Evolutionary conservation across 208 protist genomes (phyloP), one percentile per base, ranked within the genome.

Genomic region (Acanthamoeba culbertsoni): DNA sequence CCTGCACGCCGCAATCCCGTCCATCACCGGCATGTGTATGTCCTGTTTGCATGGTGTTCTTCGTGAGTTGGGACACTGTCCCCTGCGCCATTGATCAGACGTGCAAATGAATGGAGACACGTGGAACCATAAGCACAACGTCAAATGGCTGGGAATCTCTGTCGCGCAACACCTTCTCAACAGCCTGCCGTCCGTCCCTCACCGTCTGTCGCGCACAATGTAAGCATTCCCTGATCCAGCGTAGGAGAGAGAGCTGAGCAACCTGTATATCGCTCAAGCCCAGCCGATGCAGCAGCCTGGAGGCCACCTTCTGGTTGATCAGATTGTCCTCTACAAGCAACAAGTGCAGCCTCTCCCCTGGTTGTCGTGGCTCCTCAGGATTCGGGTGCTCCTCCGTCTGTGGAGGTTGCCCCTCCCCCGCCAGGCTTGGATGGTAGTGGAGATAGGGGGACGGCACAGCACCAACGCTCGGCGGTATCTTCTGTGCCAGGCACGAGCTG

Each of bases 301-400:
- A 45, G 1, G 86, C 86, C n/a, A 92, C 86, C n/a, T 92, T 92
- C 48, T 92, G 86, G 45, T 92, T 92, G 37, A 92, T 45, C 42
- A 40, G 0, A 43, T 92, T 92, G 59, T 92, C 86, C 63, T 92
- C 86, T 6, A 62, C 86, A 35, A 92, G 37, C 16, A 92, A 42
- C 14, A 92, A 16, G 20, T 62, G 86, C 20, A 59, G 55, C 2
- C 31, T n/a, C 1, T 62, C 55, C 4, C 59, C 28, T 33, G 59
- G 31, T 7, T 20, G 1, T 26, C 37, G 14, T 8, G 3, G 20
- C 16, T 10, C n/a, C n/a, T n/a, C n/a, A n/a, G n/a, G n/a, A n/a
- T n/a, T n/a, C n/a, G n/a, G n/a, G n/a, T n/a, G n/a, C n/a, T n/a
- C n/a, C n/a, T n/a, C n/a, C n/a, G n/a, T n/a, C n/a, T n/a, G n/a